Conservation (phyloP, 345 rosid genomes). For the Salix viminalis region DNA sequence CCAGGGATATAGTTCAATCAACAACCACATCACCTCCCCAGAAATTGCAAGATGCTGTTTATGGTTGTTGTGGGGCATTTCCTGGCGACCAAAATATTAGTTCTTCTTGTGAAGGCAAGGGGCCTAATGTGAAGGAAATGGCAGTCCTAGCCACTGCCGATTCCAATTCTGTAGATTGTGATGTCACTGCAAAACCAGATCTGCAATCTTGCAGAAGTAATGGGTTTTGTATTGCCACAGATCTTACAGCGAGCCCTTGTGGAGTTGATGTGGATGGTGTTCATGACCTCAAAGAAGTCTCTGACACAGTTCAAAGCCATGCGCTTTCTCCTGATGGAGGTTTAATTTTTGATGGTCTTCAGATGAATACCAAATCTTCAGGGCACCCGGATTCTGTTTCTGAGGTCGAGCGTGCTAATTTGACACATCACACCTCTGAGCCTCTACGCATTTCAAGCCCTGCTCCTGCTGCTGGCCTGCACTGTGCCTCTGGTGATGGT, state of each 20-base stretch:
- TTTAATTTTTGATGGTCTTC: neutral
- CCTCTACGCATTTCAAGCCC: slow-evolving; percentile 13
- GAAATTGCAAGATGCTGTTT: neutral
- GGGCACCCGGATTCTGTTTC: slow-evolving; percentile 3
- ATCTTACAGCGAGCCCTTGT: neutral
- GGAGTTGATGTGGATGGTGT: neutral
- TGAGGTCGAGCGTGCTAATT: neutral
- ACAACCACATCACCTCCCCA: neutral
- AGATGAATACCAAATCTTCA: slow-evolving; percentile 1
- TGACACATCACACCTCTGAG: slow-evolving; percentile 10
- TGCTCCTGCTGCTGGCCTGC: slow-evolving; percentile 15
- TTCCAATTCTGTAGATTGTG: neutral
- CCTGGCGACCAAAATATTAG: neutral
- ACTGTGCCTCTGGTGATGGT: slow-evolving; percentile 24
- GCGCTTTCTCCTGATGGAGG: neutral
- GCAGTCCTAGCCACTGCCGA: neutral
- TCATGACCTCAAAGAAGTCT: neutral
- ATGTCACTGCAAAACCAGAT: neutral
- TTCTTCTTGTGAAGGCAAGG: neutral
- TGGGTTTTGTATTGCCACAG: neutral
- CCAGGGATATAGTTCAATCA: slow-evolving; percentile 1
- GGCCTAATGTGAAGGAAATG: neutral
- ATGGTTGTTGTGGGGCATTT: neutral
- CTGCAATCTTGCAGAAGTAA: neutral
- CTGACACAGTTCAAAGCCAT: neutral